Evolutionary conservation across 345 rosid genomes (phyloP), one percentile per base, ranked within the genome.

Genomic region (Odontarrhena argentea): DNA sequence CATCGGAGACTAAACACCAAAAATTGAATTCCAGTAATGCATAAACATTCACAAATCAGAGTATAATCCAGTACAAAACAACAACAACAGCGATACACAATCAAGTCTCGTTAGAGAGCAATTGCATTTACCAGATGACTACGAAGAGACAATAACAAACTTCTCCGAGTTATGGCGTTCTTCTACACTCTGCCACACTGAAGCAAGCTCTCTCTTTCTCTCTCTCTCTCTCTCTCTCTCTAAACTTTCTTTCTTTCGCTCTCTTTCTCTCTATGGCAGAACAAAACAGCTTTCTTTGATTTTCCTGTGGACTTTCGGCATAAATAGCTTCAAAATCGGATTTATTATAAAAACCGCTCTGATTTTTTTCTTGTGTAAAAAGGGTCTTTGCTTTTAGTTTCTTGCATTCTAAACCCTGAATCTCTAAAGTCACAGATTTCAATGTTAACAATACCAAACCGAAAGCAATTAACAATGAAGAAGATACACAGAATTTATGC

Each of bases 321-420:
- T 22, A 53, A 61, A 52, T 51, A 67, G 22, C 71, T 65, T 73
- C 66, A 65, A 4, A 65, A 42, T 51, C 61, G 51, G 41, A 25
- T 59, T 65, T 58, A 65, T 59, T 58, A 26, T 66, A 59, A n/a
- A 24, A 53, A 52, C 71, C 56, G 76, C 62, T 73, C 62, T 3
- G 9, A n/a, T 44, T 51, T 58, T 44, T 66, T 52, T 43, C 55
- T 73, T 52, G 67, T 59, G 62, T 59, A 10, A 44, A 73, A 66
- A 67, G 72, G 9, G 67, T 51, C 53, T 44, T 3, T 34, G 1
- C 37, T 49, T 73, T 66, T 58, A 22, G 15, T 66, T 73, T 37
- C 62, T 52, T 66, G 63, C 62, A 44, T 51, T 59, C 43, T 73
- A 44, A 73, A 40, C 67, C 71, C 67, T 58, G 41, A 65, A 65